Evolutionary conservation across 139 green algal genomes (phyloP).

Genomic region (Picochlorum sp.): DNA sequence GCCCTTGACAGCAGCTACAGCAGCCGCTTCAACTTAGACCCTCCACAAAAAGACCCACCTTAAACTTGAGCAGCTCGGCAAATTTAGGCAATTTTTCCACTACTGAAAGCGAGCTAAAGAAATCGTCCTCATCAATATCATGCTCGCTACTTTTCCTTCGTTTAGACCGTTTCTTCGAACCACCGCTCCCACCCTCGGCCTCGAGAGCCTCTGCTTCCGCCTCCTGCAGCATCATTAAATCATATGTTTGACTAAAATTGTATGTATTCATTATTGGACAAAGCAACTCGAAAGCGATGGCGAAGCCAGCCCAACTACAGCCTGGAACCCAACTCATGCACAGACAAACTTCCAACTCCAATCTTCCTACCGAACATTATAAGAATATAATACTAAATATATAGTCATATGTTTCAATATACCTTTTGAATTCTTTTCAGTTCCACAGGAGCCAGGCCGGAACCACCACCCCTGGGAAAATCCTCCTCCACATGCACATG

Average conservation of each 20-base stretch:
- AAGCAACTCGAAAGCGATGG: too few species aligned
- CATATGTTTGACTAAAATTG: too few species aligned
- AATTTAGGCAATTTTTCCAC: constrained; percentile 46
- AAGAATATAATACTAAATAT: background rate
- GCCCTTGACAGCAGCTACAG: too few species aligned
- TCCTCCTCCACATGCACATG: constrained; percentile 30
- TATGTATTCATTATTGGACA: too few species aligned
- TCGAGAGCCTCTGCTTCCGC: constrained; percentile 41
- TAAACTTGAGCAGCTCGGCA: constrained; percentile 75
- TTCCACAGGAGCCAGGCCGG: constrained; percentile 43
- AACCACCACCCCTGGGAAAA: constrained; percentile 58
- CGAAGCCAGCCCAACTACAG: too few species aligned
- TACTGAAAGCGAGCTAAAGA: constrained; percentile 23
- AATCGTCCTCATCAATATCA: constrained; percentile 27
- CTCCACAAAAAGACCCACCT: too few species aligned
- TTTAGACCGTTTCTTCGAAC: constrained; percentile 15
- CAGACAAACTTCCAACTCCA: too few species aligned
- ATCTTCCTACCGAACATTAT: too few species aligned
- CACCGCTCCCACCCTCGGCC: constrained; percentile 43
- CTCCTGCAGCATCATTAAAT: constrained; percentile 14
- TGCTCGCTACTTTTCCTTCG: background rate
- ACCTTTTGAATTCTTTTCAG: constrained; percentile 32
- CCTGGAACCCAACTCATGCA: too few species aligned
- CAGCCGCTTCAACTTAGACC: too few species aligned
- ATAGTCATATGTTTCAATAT: background rate